phyloP scores from a whole-genome alignment of 2,329 filamentous ascomycete species.

The Colletotrichum lupini region DNA sequence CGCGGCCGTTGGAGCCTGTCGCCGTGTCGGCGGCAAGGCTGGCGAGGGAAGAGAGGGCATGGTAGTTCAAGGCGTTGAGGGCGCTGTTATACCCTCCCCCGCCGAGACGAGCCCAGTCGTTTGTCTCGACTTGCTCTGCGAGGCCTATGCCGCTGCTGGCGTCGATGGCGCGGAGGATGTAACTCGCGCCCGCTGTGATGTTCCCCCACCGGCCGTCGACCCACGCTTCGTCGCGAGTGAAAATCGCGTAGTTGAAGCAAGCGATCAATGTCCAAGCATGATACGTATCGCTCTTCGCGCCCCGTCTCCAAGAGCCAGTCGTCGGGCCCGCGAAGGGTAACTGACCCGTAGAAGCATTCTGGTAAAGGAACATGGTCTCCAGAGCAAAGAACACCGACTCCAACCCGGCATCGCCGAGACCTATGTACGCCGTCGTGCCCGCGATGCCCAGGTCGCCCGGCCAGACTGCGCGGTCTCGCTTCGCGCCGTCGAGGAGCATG shows the following conservation, averaged over 20 bases:
- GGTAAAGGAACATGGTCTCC: conserved; percentile 52
- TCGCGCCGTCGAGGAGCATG: conserved; percentile 61
- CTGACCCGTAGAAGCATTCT: conserved; percentile 41
- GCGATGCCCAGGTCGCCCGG: conserved; percentile 68
- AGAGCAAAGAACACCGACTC: conserved; percentile 59
- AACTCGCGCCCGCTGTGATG: conserved; percentile 48
- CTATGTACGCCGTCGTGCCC: conserved; percentile 60
- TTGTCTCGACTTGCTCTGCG: conserved; percentile 36
- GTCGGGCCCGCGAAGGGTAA: conserved; percentile 41
- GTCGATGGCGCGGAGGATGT: conserved; percentile 33
- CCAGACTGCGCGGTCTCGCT: conserved; percentile 67
- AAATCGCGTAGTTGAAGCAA: conserved; percentile 62
- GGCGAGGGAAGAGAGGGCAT: conserved; percentile 40
- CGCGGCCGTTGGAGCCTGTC: conserved; percentile 11
- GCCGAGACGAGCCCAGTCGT: conserved; percentile 45
- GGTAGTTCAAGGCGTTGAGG: conserved; percentile 46
- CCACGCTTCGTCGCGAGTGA: conserved; percentile 55
- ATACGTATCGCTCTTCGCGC: conserved; percentile 38
- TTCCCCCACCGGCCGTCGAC: conserved; percentile 54
- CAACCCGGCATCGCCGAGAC: conserved; percentile 57
- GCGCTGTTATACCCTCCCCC: conserved; percentile 45
- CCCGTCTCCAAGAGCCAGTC: conserved; percentile 35
- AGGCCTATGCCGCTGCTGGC: conserved; percentile 26
- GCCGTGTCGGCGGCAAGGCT: conserved; percentile 34
- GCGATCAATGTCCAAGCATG: conserved; percentile 61